Evolutionary conservation across 306 rosid species (phyloP).

Genomic region (Mimosa bimucronata): DNA sequence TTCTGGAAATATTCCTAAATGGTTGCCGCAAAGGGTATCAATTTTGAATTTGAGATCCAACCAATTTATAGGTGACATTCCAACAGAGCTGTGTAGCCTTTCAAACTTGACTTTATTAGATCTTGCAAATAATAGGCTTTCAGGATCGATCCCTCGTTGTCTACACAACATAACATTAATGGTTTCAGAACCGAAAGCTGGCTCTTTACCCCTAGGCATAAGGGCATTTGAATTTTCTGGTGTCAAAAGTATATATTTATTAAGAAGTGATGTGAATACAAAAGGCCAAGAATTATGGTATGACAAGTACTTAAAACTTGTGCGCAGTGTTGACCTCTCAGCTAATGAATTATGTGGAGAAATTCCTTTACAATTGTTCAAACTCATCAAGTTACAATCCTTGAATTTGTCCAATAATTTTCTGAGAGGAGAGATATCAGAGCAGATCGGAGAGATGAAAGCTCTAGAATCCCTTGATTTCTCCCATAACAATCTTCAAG

Average conservation of each 20-base stretch:
- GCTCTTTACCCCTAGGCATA: too few species aligned
- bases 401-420: not conserved
- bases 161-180: not conserved
- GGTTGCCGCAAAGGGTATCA: not conserved
- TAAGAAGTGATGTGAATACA: not conserved
- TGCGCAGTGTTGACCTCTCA: not conserved
- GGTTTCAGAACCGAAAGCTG: too few species aligned
- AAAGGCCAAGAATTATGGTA: not conserved
- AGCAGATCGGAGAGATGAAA: not conserved
- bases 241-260: too few species aligned
- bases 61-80: not conserved
- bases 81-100: not conserved
- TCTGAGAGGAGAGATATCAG: too few species aligned
- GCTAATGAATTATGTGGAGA: not conserved
- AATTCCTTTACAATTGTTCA: not conserved
- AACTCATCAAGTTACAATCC: not conserved
- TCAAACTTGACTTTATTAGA: not conserved
- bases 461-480: slow-evolving; percentile 2
- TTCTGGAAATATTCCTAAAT: not conserved
- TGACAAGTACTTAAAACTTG: not conserved
- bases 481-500: not conserved
- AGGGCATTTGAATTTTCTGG: too few species aligned
- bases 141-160: not conserved
- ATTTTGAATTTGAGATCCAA: not conserved
- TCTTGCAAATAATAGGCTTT: not conserved